Conservation (phyloP, 345 rosid species). For the Noccaea caerulescens region DNA sequence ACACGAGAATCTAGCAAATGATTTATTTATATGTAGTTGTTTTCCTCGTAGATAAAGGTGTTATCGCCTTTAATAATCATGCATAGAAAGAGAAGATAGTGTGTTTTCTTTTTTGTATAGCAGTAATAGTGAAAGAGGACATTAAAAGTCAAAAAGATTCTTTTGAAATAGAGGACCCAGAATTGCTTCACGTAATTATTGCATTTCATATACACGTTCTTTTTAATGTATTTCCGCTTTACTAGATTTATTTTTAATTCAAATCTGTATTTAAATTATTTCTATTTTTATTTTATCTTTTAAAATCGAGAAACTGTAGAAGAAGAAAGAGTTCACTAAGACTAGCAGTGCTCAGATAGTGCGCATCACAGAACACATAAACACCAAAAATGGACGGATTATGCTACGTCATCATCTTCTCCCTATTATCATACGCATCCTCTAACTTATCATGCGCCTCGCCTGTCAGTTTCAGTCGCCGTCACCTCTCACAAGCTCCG, state of each 20-base stretch:
- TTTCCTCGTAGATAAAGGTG: conserved; percentile 33
- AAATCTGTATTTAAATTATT: not conserved
- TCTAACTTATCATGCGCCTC: conserved; percentile 22
- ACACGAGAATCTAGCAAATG: not conserved
- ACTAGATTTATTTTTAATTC: not conserved
- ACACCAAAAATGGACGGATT: conserved; percentile 18
- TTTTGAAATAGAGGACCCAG: conserved; percentile 43
- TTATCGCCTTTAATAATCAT: conserved; percentile 29
- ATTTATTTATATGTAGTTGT: conserved; percentile 10
- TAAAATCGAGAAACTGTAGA: conserved; percentile 7
- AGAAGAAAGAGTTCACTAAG: conserved; percentile 17
- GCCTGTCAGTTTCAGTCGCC: conserved; percentile 29
- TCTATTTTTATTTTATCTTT: not conserved
- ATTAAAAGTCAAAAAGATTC: conserved; percentile 45
- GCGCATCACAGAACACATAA: conserved; percentile 35
- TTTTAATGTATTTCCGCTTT: not conserved
- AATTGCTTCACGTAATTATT: conserved; percentile 38
- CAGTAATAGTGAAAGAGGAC: conserved; percentile 23
- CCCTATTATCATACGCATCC: conserved; percentile 28
- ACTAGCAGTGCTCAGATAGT: conserved; percentile 26
- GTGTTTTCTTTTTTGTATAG: conserved; percentile 19
- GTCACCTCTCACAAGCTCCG: conserved; percentile 32
- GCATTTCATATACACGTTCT: conserved; percentile 42
- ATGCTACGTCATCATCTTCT: conserved; percentile 28
- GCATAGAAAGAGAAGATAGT: conserved; percentile 32